Conservation (phyloP, 805 yeast genomes). For the Diddensiella transvaalensis region DNA sequence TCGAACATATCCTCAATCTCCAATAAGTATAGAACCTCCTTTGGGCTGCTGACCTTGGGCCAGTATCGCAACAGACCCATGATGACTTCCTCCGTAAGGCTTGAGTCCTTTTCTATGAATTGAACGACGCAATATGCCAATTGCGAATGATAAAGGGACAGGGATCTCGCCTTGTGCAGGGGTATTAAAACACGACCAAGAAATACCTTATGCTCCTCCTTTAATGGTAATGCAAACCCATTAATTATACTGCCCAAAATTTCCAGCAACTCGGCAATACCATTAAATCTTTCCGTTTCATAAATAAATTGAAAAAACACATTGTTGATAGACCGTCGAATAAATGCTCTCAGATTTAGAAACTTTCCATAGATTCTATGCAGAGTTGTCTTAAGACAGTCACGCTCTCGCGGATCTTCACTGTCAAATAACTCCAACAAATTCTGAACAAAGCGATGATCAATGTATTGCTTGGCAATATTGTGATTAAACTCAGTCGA, state of each 20-base stretch:
- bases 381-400: constrained; percentile 87
- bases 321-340: constrained; percentile 85
- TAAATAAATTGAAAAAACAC: constrained; percentile 90
- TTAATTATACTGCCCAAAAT: constrained; percentile 94
- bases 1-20: constrained; percentile 97
- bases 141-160: constrained; percentile 92
- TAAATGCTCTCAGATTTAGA: constrained; percentile 80
- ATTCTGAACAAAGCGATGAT: constrained; percentile 79
- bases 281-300: constrained; percentile 94
- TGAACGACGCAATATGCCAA: constrained; percentile 96
- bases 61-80: constrained; percentile 90
- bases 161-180: constrained; percentile 83
- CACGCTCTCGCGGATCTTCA: constrained; percentile 96
- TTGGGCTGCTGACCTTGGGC: constrained; percentile 95
- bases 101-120: constrained; percentile 90
- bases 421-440: constrained; percentile 88
- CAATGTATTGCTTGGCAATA: constrained; percentile 88
- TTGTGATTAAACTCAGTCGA: constrained; percentile 93
- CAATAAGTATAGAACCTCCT: constrained; percentile 92
- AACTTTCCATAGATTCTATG: constrained; percentile 97
- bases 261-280: constrained; percentile 90
- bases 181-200: constrained; percentile 84
- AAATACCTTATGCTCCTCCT: constrained; percentile 94
- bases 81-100: constrained; percentile 91
- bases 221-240: constrained; percentile 95